Conservation (phyloP, 2,329 filamentous ascomycete genomes). For the Ophiostoma sp. region DNA sequence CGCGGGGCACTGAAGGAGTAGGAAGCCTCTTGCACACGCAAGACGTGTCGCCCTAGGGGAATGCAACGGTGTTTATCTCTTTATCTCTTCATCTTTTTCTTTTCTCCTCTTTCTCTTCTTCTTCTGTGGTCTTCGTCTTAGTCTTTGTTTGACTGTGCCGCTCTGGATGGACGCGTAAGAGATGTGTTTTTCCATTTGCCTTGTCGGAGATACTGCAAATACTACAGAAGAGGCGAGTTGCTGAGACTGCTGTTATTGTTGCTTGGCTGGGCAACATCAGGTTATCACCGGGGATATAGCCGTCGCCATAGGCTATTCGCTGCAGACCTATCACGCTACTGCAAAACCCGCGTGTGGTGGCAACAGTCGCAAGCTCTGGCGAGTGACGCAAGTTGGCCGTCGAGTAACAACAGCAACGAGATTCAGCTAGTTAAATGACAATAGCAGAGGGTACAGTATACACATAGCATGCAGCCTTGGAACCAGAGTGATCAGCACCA, state of each 20-base stretch:
- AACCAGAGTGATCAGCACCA: not conserved
- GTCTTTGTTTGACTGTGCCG: not conserved
- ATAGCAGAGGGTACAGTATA: not conserved
- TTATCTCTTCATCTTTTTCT: too few relatives aligned
- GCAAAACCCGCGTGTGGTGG: not conserved
- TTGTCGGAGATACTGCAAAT: slow-evolving; percentile 1
- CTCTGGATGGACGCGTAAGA: not conserved
- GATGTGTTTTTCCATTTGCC: not conserved
- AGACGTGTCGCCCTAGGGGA: not conserved
- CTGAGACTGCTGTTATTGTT: not conserved
- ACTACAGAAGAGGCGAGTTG: not conserved
- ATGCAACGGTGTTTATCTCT: not conserved
- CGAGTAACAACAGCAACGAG: not conserved
- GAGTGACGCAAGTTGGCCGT: not conserved
- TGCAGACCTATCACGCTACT: not conserved
- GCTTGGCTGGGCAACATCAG: not conserved
- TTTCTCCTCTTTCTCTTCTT: too few relatives aligned
- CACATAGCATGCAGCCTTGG: not conserved
- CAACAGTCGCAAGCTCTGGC: not conserved
- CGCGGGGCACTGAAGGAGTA: too few relatives aligned
- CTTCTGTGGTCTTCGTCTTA: too few relatives aligned
- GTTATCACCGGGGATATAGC: not conserved
- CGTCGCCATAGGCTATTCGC: not conserved
- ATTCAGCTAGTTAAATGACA: not conserved
- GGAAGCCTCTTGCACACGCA: not conserved